Conservation (phyloP, 2,329 filamentous ascomycete genomes). For the Domatiomyces globalis region DNA sequence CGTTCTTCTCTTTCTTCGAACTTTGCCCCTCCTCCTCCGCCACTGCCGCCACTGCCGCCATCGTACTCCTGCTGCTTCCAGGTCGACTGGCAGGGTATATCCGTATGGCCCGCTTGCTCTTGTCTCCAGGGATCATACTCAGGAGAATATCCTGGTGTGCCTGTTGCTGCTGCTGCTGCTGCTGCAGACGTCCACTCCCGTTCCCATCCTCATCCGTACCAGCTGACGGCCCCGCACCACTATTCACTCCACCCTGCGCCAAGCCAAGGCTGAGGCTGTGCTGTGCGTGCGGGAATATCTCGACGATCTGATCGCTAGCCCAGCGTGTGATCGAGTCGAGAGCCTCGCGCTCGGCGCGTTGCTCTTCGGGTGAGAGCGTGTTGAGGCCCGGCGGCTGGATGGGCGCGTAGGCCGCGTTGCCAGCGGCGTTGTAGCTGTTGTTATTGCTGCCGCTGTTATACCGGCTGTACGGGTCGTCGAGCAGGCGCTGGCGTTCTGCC, state of each 20-base stretch:
- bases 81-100: slow-evolving; percentile 18
- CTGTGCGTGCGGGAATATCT: slow-evolving; percentile 16
- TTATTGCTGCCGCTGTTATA: slow-evolving; percentile 2
- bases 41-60: slow-evolving; percentile 2
- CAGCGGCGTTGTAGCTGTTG: slow-evolving; percentile 15
- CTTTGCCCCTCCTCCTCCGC: neutral
- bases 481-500: slow-evolving; percentile 16
- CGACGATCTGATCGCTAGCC: slow-evolving; percentile 18
- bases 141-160: slow-evolving; percentile 17
- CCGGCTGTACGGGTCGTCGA: slow-evolving; percentile 13
- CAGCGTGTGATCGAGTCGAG: slow-evolving; percentile 17
- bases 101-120: slow-evolving; percentile 16
- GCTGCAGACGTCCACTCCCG: neutral
- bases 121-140: slow-evolving; percentile 17
- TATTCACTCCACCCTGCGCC: neutral
- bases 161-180: neutral
- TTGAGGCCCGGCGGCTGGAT: slow-evolving; percentile 4
- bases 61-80: slow-evolving; percentile 14
- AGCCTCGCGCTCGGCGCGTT: slow-evolving; percentile 16
- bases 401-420: slow-evolving; percentile 5
- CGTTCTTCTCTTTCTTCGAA: slow-evolving; percentile 4
- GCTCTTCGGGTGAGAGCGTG: slow-evolving; percentile 15
- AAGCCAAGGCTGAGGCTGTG: slow-evolving; percentile 3
- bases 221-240: neutral
- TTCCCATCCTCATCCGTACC: neutral